Percentiles rank a stretch among this genome's conserved stretches.
phyloP scores from a whole-genome alignment of 768 basidiomycete genomes.

The Trametes coccinea region DNA sequence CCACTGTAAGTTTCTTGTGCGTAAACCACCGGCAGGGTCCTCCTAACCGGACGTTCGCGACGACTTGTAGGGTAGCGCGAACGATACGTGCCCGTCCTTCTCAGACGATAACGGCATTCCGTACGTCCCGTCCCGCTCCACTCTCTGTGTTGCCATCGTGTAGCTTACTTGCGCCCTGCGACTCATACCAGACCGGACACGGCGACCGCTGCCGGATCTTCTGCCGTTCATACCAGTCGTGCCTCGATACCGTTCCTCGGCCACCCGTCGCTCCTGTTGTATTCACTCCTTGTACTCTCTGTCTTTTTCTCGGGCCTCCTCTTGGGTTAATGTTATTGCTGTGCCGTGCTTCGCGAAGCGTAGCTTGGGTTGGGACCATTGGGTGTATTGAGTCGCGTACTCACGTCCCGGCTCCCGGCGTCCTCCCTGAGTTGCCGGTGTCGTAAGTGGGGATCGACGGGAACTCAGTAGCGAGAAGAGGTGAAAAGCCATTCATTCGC shows the following conservation, averaged over 20 bases:
- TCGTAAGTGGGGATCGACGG: not conserved
- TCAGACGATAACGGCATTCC: constrained; percentile 29
- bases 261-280: constrained; percentile 11
- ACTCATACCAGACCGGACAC: constrained; percentile 23
- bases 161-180: not conserved
- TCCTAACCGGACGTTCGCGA: not conserved
- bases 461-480: not conserved
- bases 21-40: not conserved
- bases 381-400: not conserved
- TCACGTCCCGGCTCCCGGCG: not conserved
- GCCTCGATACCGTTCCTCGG: not conserved
- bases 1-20: constrained; percentile 46
- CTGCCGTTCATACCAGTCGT: not conserved
- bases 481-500: not conserved
- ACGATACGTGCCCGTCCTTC: constrained; percentile 31
- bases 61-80: constrained; percentile 40
- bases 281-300: constrained; percentile 11
- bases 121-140: constrained; percentile 16
- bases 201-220: constrained; percentile 8
- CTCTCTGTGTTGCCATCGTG: not conserved
- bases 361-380: not conserved
- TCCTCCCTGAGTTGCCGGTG: not conserved
- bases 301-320: constrained; percentile 10
- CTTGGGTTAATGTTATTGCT: constrained; percentile 1
- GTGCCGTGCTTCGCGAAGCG: not conserved